Evolutionary conservation across 2,329 filamentous ascomycete genomes (phyloP).

Genomic region (Capronia coronata): DNA sequence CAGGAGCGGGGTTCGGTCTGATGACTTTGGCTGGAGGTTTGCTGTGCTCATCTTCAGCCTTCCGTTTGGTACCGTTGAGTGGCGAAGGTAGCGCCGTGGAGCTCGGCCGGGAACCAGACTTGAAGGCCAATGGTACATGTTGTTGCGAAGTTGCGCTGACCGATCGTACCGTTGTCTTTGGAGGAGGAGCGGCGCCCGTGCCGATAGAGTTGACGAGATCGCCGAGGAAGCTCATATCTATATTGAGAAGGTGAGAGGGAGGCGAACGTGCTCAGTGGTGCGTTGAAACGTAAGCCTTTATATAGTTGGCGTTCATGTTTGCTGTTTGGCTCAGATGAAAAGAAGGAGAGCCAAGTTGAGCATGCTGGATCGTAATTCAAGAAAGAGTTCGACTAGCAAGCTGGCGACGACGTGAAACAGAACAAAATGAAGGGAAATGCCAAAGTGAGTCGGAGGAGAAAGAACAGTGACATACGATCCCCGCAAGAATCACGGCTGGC

Average conservation of each 20-base stretch:
- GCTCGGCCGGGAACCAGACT: constrained; percentile 9
- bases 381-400: background rate
- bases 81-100: constrained; percentile 10
- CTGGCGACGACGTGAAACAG: background rate
- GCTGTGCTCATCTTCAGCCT: constrained; percentile 23
- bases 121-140: constrained; percentile 7
- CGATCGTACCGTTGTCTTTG: constrained; percentile 15
- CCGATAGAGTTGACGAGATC: constrained; percentile 48
- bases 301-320: constrained; percentile 11
- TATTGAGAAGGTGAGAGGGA: background rate
- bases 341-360: background rate
- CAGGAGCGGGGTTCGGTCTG: constrained; percentile 18
- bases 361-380: background rate
- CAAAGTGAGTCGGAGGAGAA: background rate
- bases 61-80: constrained; percentile 24
- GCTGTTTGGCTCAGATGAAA: background rate
- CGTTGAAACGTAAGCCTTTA: background rate
- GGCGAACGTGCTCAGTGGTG: constrained; percentile 5
- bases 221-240: constrained; percentile 39
- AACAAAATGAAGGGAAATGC: background rate
- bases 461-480: background rate
- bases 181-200: constrained; percentile 33
- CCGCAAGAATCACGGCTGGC: background rate
- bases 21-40: constrained; percentile 17
- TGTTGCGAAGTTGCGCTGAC: constrained; percentile 17